Evolutionary conservation across 139 green algal species (phyloP).

Genomic region (Chlorella sp.): DNA sequence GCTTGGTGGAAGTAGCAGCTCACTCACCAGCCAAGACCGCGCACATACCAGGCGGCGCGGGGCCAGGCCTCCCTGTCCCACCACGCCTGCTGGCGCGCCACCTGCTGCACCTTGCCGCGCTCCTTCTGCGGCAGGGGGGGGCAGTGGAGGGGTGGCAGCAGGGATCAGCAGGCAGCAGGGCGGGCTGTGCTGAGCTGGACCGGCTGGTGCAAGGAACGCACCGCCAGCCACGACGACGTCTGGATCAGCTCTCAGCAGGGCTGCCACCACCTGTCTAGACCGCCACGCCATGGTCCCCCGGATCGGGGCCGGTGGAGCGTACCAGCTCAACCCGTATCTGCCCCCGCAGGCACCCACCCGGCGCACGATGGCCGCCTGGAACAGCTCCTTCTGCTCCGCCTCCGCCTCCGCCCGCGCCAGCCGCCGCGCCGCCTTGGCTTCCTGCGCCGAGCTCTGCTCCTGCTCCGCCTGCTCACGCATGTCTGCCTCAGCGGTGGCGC

Average conservation of each 20-base stretch:
- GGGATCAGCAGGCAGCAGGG: neutral
- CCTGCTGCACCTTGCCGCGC: constrained; percentile 25
- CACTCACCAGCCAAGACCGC: constrained; percentile 51
- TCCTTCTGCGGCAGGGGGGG: neutral
- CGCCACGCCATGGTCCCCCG: too few species aligned
- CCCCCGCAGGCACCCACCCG: neutral
- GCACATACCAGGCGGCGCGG: constrained; percentile 40
- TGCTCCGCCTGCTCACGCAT: neutral
- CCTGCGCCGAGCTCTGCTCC: constrained; percentile 10
- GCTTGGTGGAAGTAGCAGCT: neutral
- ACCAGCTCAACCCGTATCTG: too few species aligned
- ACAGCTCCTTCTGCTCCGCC: constrained; percentile 26
- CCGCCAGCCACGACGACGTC: too few species aligned
- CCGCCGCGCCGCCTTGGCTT: neutral
- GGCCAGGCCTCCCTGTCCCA: constrained; percentile 57
- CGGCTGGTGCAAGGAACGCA: too few species aligned
- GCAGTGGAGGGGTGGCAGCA: neutral
- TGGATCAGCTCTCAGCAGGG: too few species aligned
- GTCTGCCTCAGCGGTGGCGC: neutral
- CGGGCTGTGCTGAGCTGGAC: too few species aligned
- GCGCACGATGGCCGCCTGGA: constrained; percentile 33
- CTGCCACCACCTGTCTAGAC: too few species aligned
- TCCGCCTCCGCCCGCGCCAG: constrained; percentile 12
- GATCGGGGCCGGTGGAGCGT: too few species aligned
- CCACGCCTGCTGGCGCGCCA: constrained; percentile 7